Evolutionary conservation across 306 rosid species (phyloP).

Genomic region (Spatholobus suberectus): DNA sequence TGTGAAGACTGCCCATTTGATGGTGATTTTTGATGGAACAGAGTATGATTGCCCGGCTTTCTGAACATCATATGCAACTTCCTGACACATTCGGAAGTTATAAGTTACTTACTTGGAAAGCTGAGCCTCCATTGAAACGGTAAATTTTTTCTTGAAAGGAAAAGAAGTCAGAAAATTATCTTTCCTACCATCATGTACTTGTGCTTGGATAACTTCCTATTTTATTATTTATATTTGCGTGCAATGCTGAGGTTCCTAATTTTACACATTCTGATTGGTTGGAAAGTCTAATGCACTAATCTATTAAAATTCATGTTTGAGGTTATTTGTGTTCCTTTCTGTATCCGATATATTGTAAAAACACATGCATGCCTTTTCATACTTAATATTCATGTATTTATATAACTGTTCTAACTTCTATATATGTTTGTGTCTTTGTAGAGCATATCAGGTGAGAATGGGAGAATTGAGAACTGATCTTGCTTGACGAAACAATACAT

Average conservation of each 20-base stretch:
- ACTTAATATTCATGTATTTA: not conserved
- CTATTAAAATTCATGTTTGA: not conserved
- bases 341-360: not conserved
- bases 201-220: conserved; percentile 18
- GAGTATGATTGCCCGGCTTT: conserved; percentile 71
- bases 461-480: not conserved
- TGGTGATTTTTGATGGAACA: conserved; percentile 47
- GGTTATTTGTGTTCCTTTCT: not conserved
- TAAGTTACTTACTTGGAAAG: conserved; percentile 70
- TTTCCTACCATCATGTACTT: conserved; percentile 8
- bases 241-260: conserved; percentile 16
- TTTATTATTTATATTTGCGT: conserved; percentile 33
- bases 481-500: not conserved
- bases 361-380: not conserved
- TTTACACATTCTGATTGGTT: conserved; percentile 5
- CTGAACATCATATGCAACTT: conserved; percentile 73
- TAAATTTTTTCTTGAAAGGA: conserved; percentile 39
- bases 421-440: not conserved
- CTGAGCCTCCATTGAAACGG: conserved; percentile 63
- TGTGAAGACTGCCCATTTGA: conserved; percentile 40
- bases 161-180: not conserved
- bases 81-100: conserved; percentile 75
- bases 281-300: conserved; percentile 5
- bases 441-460: not conserved
- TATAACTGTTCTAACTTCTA: too few species aligned